Percentiles rank a stretch among this genome's conserved stretches.
Evolutionary conservation across 2,329 filamentous ascomycete genomes (phyloP).

Genomic region (Bipolaris oryzae): DNA sequence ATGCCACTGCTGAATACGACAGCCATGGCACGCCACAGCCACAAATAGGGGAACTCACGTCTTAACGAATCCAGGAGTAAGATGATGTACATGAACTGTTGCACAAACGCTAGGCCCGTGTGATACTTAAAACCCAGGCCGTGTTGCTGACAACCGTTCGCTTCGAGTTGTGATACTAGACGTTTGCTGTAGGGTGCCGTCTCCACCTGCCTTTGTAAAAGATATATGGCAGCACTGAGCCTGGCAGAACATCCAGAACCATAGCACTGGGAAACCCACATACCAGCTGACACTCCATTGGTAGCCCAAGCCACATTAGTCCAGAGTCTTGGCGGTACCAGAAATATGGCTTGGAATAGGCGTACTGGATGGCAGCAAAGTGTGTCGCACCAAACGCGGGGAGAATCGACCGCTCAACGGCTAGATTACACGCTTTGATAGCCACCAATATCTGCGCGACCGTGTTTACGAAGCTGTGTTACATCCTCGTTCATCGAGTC

Average conservation of each 20-base stretch:
- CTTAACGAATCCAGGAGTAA: not conserved
- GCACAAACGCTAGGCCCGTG: not conserved
- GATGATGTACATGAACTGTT: not conserved
- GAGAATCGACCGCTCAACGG: not conserved
- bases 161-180: not conserved
- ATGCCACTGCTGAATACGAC: not conserved
- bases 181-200: not conserved
- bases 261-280: not conserved
- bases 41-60: not conserved
- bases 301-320: not conserved
- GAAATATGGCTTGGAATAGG: not conserved
- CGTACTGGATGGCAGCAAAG: not conserved
- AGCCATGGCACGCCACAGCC: not conserved
- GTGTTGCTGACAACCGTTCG: not conserved
- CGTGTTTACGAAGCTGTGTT: not conserved
- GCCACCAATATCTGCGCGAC: conserved; percentile 1
- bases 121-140: not conserved
- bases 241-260: not conserved
- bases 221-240: not conserved
- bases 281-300: not conserved
- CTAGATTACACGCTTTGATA: not conserved
- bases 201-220: no score
- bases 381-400: not conserved
- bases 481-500: conserved; percentile 1
- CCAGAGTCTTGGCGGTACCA: not conserved